Conservation (phyloP, 1,139 yeast species). For the Suhomyces coccinellae region DNA sequence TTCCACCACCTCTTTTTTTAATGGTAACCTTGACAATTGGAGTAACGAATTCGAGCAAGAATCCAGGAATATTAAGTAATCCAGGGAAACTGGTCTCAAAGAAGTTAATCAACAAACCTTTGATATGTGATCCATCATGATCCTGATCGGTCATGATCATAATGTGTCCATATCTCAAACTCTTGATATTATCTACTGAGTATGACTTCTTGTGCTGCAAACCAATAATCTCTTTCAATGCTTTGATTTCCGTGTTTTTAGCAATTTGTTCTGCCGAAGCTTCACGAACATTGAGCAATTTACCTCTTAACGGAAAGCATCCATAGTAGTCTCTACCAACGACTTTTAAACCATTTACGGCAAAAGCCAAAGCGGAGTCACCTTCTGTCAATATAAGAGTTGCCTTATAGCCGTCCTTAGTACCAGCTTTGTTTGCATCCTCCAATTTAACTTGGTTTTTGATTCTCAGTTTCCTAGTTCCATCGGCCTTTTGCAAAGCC, state of each 20-base stretch:
- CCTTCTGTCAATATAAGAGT: slow-evolving; percentile 96
- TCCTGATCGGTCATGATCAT: slow-evolving; percentile 99
- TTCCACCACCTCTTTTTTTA: slow-evolving; percentile 59
- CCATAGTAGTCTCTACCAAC: slow-evolving; percentile 97
- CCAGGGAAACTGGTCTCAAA: slow-evolving; percentile 96
- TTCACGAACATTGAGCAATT: slow-evolving; percentile 91
- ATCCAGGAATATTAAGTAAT: slow-evolving; percentile 84
- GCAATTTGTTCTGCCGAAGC: slow-evolving; percentile 92
- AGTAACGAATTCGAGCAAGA: slow-evolving; percentile 89
- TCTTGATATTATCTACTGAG: slow-evolving; percentile 57
- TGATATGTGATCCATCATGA: slow-evolving; percentile 98
- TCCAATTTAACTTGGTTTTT: slow-evolving; percentile 89
- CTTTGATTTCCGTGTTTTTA: slow-evolving; percentile 92
- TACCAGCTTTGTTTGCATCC: slow-evolving; percentile 97
- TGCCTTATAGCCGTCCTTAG: slow-evolving; percentile 87
- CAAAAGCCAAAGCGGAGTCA: slow-evolving; percentile 91
- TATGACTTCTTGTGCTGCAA: slow-evolving; percentile 89
- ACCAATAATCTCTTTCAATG: slow-evolving; percentile 94
- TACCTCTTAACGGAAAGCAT: slow-evolving; percentile 94
- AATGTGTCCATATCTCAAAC: slow-evolving; percentile 89
- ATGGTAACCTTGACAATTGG: slow-evolving; percentile 93
- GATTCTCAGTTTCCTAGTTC: slow-evolving; percentile 77
- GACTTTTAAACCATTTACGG: slow-evolving; percentile 91
- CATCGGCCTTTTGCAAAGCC: slow-evolving; percentile 89
- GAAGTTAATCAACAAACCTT: slow-evolving; percentile 92